Base-by-base conservation (phyloP, 1,139 yeast genomes). In the Petasospora fabianii region DNA sequence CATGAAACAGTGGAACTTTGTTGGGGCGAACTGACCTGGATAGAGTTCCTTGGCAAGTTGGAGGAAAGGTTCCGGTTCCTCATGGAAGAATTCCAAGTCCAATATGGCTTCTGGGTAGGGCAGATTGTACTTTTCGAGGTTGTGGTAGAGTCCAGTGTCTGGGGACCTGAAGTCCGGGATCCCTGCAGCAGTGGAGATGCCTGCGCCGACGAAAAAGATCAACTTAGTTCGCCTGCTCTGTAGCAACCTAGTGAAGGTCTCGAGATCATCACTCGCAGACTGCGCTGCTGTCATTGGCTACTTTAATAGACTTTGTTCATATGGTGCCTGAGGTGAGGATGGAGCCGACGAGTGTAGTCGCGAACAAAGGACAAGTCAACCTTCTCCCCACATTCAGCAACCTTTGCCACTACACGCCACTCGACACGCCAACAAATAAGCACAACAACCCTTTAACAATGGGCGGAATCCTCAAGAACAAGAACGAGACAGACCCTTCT, bases 91-190 rank as follows among this genome's bases (percentile, higher is more conserved):
- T 24, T 80, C 88, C 24, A 90, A 82, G 56, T 88, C 97, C 59
- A 90, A 90, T 1, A 92, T 96, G 0, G 97, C 97, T 59, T 90
- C 98, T 0, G 97, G 94, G 56, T 77, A 88, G 6, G 97, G 97
- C 34, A 90, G 66, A 30, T 85, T 71, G 28, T 88, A 66, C 47
- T 77, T 72, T 30, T 84, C 75, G 41, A 90, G 65, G 57, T 92
- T 90, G 47, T 90, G 77, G 55, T 90, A 90, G 7, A 90, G 69
- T 0, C 98, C 98, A 0, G 97, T 90, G 35, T 80, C 75, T 1
- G 97, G 97, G 17, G 95, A 80, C 49, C 97, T 69, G 58, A 92
- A 92, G 58, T 92, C 97, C 0, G 97, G 98, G 33, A 90, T 90
- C 1, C 97, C 97, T 24, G 95, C 90, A 2, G 84, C 70, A 0